Conservation (phyloP, 805 yeast species). For the Ogataea siamensis region DNA sequence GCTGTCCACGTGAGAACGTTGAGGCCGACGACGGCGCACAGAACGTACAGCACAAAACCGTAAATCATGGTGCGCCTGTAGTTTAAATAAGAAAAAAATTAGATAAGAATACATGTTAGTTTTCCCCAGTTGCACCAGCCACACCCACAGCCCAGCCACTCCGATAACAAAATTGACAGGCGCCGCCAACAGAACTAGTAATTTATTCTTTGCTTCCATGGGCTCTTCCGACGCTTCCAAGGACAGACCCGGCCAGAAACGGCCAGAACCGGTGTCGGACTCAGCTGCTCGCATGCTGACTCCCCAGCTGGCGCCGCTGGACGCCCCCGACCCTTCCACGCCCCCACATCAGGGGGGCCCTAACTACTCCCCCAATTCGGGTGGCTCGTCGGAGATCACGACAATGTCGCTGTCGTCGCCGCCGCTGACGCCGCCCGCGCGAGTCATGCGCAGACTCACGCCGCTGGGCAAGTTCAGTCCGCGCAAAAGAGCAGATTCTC, state of each 20-base stretch:
- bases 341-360: constrained; percentile 8
- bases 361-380: constrained; percentile 2
- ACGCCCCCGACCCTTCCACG: constrained; percentile 9
- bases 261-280: constrained; percentile 1
- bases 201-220: constrained; percentile 10
- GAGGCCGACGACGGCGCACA: background rate
- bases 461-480: constrained; percentile 26
- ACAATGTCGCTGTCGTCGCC: constrained; percentile 18
- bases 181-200: constrained; percentile 11
- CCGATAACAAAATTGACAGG: constrained; percentile 9
- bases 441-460: constrained; percentile 23
- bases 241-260: constrained; percentile 3
- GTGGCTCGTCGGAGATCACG: constrained; percentile 13
- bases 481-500: constrained; percentile 15
- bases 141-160: constrained; percentile 10
- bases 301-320: constrained; percentile 13
- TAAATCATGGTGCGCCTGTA: too few species aligned
- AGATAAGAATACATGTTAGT: too few species aligned
- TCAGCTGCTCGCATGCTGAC: constrained; percentile 12
- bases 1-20: constrained; percentile 4
- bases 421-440: constrained; percentile 27
- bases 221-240: constrained; percentile 6
- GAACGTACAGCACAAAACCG: background rate
- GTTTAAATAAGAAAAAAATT: too few species aligned
- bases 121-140: constrained; percentile 2